Percentiles rank a stretch among this genome's conserved stretches.
Conservation (phyloP, 73 alveolate species). For the Halteria grandinella region DNA sequence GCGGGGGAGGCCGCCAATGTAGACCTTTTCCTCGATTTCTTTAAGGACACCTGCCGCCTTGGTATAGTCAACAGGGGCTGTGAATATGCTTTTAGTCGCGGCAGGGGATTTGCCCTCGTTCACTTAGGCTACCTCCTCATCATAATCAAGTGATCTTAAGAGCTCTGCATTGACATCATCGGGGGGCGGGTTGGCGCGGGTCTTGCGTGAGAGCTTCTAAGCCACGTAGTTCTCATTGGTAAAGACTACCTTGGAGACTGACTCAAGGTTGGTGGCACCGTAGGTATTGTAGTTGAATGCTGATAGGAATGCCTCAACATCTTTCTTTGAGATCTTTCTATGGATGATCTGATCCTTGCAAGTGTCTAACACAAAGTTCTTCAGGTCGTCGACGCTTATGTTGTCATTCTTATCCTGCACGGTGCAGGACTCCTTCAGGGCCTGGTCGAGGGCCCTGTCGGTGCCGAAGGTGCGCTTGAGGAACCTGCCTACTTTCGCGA, state of each 20-base stretch:
- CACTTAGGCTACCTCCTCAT: slow-evolving; percentile 27
- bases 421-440: slow-evolving; percentile 14
- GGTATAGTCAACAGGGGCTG: slow-evolving; percentile 18
- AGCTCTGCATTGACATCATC: slow-evolving; percentile 45
- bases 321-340: slow-evolving; percentile 30
- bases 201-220: slow-evolving; percentile 18
- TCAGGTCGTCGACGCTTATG: slow-evolving; percentile 27
- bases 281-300: slow-evolving; percentile 56
- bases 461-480: slow-evolving; percentile 48
- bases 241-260: slow-evolving; percentile 46
- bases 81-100: no score
- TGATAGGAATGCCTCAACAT: slow-evolving; percentile 61
- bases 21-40: slow-evolving; percentile 59
- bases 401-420: slow-evolving; percentile 55
- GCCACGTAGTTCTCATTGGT: slow-evolving; percentile 39
- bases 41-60: slow-evolving; percentile 23
- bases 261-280: slow-evolving; percentile 58
- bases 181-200: slow-evolving; percentile 63
- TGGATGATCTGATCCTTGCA: slow-evolving; percentile 45
- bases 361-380: slow-evolving; percentile 40
- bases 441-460: neutral
- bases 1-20: no score
- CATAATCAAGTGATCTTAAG: neutral
- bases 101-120: no score
- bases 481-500: slow-evolving; percentile 40